These are phyloP conservation scores for Aaosphaeria pasadenensis DNA, from an alignment of 2,329 filamentous ascomycete genomes.

Conservation along the genomic window DNA sequence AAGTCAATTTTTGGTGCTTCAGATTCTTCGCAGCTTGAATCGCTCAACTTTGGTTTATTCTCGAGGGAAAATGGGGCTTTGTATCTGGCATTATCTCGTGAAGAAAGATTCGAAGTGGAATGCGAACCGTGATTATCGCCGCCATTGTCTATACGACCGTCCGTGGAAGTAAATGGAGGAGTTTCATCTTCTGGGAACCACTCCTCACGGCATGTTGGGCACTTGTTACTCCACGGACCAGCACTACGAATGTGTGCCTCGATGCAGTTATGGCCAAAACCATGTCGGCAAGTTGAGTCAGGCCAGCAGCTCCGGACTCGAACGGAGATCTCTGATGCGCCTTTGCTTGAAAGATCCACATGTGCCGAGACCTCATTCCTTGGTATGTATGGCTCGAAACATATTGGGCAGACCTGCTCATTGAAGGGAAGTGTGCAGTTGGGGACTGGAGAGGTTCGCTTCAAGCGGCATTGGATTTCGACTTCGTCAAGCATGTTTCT, in stretches of 20 bases:
- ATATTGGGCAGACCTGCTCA: background rate
- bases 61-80: background rate
- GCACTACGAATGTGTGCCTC: background rate
- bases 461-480: background rate
- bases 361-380: no score
- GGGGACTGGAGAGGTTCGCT: background rate
- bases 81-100: background rate
- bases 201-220: background rate
- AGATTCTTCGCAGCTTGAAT: no score
- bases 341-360: background rate
- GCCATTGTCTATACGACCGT: background rate
- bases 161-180: background rate
- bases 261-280: background rate
- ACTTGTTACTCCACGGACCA: background rate
- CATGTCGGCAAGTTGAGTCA: background rate
- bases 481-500: background rate
- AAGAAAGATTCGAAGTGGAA: background rate
- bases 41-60: no score
- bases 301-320: background rate
- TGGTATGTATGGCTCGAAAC: background rate
- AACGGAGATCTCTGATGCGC: background rate
- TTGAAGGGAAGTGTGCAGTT: background rate
- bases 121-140: background rate
- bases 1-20: background rate
- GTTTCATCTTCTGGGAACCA: background rate